Evolutionary conservation across 495 filamentous ascomycete genomes (phyloP).

Genomic region (Penicillium coprophilum): DNA sequence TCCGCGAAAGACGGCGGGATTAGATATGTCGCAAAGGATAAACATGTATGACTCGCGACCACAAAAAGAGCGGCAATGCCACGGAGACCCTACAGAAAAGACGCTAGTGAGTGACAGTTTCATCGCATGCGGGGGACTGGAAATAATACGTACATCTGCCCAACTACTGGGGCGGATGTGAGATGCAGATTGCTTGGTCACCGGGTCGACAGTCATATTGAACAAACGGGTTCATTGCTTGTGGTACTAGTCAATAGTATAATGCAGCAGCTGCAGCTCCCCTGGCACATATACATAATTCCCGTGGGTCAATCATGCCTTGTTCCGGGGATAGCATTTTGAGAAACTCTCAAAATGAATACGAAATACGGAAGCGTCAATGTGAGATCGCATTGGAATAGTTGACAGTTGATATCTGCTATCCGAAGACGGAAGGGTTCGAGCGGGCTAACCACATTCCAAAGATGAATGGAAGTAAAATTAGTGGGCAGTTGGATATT

Average conservation of each 20-base stretch:
- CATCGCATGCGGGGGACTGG: background rate
- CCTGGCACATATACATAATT: slow-evolving; percentile 5
- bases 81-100: slow-evolving; percentile 13
- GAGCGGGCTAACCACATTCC: background rate
- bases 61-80: slow-evolving; percentile 19
- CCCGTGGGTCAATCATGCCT: slow-evolving; percentile 2
- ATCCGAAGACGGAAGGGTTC: slow-evolving; percentile 6
- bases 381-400: background rate
- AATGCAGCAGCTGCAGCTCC: slow-evolving; percentile 14
- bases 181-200: slow-evolving; percentile 5
- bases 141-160: slow-evolving; percentile 14
- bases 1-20: slow-evolving; percentile 12
- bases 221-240: slow-evolving; percentile 6
- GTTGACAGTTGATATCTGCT: background rate
- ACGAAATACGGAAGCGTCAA: slow-evolving; percentile 3
- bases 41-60: slow-evolving; percentile 15
- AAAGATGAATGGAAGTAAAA: background rate
- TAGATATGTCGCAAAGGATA: slow-evolving; percentile 14
- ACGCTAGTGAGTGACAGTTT: background rate
- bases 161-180: slow-evolving; percentile 10
- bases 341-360: background rate
- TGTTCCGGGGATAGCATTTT: background rate
- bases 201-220: slow-evolving; percentile 13
- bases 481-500: background rate
- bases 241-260: slow-evolving; percentile 6